Evolutionary conservation across 345 rosid species (phyloP), one percentile per base, ranked within the genome.

Genomic region (Excoecaria cochinchinensis): DNA sequence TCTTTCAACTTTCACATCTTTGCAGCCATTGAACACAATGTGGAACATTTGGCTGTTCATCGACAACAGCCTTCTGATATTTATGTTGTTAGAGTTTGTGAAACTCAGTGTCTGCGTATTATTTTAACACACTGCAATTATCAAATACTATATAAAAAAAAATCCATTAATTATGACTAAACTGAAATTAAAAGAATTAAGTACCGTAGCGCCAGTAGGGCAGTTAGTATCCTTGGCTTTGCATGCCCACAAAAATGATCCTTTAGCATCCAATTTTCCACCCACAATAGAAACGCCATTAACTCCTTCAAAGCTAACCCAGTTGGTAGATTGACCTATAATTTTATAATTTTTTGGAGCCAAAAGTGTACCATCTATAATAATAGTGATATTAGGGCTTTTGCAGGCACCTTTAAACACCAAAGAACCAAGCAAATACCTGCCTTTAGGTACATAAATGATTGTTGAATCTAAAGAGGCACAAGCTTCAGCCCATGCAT

Each of bases 31-130:
- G 42, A 80, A 50, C 8, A 68, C 83, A 56, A 83, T 68, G 70
- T 80, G 82, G 38, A 67, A 77, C 77, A 80, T 56, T 57, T 80
- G 80, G 63, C 82, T 83, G 56, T 80, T 80, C 17, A 78, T 7
- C 15, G 84, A 78, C 17, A 31, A 16, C 9, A 83, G 50, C 10
- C 82, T 80, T 0, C 42, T 46, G 58, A 83, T 72, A 61, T 4
- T 72, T 5, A 78, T 58, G 71, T 78, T 71, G 36, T 78, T 80
- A 4, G 82, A 80, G 6, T 73, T 72, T 11, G 73, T 80, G 66
- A 83, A 42, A 21, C 75, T 68, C 48, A 83, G 36, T 1, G 82
- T 63, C 84, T 80, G 74, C 57, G 2, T 31, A 31, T 31, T 31
- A 31, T 31, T 31, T 31, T 31, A 31, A 31, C 31, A 31, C 31